Base-by-base conservation (phyloP, 805 yeast genomes). In the Candida ponderosae region DNA sequence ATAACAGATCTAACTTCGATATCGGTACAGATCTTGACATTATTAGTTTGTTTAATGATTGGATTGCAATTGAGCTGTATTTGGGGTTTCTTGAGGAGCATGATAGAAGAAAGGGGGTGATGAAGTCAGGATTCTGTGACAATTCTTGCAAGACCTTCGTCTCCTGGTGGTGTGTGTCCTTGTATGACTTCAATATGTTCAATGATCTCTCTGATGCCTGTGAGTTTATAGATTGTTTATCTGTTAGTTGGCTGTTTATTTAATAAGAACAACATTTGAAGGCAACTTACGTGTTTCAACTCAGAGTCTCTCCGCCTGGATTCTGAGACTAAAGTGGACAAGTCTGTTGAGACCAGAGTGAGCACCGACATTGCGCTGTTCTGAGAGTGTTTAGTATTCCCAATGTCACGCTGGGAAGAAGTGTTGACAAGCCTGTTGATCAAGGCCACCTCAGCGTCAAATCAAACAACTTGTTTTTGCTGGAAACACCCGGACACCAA, bases 1-100 rank as follows among this genome's bases (percentile, higher is more conserved):
- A 60, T 6, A 90, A 66, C 6, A 70, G 70, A 16, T 66, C 67
- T 16, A 80, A 50, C 32, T 74, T 67, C 4, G 64, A 60, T 1
- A 65, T 60, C 0, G 89, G 79, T 10, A 90, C 60, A 3, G 79
- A 69, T 8, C 62, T 57, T n/a, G 65, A 50, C 16, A 70, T 57
- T 6, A 84, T 73, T 36, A 90, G 59, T 15, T 70, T 70, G 40
- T 81, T 81, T 15, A 89, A 59, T 34, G 83, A 72, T 42, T 83
- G 89, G 33, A 89, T 66, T 0, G 96, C 78, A 15, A 81, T 67
- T 2, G 83, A 68, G 18, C 81, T 75, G 44, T 83, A 68, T 51
- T 86, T 86, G 8, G 83, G 79, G 57, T 82, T 86, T 35, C 83
- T 73, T 0, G 90, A 71, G 10, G 78, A 72, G 47, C 95, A 81